Conservation (phyloP, 2,329 filamentous ascomycete genomes). For the Calonectria leucothoes region DNA sequence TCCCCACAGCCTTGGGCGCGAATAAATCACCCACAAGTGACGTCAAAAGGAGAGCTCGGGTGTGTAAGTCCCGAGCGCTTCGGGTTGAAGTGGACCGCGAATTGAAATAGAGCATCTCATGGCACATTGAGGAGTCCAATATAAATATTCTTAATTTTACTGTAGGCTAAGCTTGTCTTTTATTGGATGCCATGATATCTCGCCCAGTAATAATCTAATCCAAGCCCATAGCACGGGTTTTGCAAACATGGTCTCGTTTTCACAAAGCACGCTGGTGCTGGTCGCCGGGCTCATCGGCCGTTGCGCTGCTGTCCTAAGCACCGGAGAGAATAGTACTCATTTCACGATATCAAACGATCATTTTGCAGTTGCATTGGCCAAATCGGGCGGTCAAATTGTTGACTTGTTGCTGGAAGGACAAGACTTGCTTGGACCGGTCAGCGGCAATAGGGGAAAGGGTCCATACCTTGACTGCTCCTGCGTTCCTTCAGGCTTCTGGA, state of each 20-base stretch:
- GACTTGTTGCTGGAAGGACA: slow-evolving; percentile 50
- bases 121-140: not conserved
- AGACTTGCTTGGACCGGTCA: slow-evolving; percentile 62
- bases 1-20: not conserved
- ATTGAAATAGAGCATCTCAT: no score
- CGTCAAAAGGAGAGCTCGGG: not conserved
- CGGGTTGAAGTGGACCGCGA: not conserved
- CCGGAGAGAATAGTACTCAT: slow-evolving; percentile 26
- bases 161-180: not conserved
- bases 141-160: not conserved
- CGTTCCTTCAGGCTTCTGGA: slow-evolving; percentile 68
- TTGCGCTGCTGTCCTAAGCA: not conserved
- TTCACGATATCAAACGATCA: slow-evolving; percentile 53
- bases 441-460: slow-evolving; percentile 56
- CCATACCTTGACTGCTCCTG: slow-evolving; percentile 75
- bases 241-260: not conserved
- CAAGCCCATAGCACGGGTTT: no score
- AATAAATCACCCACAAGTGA: not conserved
- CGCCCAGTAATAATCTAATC: not conserved
- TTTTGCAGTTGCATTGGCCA: slow-evolving; percentile 50
- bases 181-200: no score
- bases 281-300: not conserved
- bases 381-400: slow-evolving; percentile 50
- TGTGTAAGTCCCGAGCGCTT: not conserved
- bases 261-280: not conserved